phyloP scores from a whole-genome alignment of 306 rosid genomes.

The Quercus engelmannii region DNA sequence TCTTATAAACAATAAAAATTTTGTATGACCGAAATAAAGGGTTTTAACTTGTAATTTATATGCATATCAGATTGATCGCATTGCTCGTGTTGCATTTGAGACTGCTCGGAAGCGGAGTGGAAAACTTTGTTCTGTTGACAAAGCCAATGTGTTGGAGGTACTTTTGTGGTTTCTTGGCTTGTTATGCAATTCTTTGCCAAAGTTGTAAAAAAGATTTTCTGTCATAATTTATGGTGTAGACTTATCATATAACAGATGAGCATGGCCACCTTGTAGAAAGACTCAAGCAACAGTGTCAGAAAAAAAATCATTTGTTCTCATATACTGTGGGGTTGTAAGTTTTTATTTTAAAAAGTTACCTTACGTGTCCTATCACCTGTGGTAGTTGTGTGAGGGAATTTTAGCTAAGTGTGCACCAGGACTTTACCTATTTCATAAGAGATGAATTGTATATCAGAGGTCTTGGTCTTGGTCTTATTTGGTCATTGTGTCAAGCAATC shows the following conservation, averaged over 20 bases:
- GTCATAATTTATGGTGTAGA: not conserved
- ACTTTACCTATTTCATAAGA: not conserved
- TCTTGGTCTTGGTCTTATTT: not conserved
- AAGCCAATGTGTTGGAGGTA: conserved; percentile 97
- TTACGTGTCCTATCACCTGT: not conserved
- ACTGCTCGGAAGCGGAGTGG: conserved; percentile 76
- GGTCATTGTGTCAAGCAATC: not conserved
- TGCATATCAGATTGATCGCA: conserved; percentile 77
- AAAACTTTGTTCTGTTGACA: conserved; percentile 87
- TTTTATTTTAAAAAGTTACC: not conserved
- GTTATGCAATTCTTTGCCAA: conserved; percentile 1
- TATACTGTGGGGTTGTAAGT: not conserved
- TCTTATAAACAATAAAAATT: not conserved
- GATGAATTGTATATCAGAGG: not conserved
- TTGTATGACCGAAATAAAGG: not conserved
- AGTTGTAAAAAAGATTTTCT: not conserved
- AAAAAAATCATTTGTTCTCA: not conserved
- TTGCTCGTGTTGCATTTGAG: conserved; percentile 82
- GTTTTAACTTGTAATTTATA: conserved; percentile 10
- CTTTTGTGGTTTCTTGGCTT: conserved; percentile 1
- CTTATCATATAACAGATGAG: not conserved
- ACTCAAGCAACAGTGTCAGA: not conserved
- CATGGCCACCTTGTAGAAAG: not conserved
- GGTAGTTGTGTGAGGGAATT: not conserved
- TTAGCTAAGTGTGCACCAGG: not conserved